phyloP scores from a whole-genome alignment of 2,329 filamentous ascomycete species.

The Boeremia lycopersici region DNA sequence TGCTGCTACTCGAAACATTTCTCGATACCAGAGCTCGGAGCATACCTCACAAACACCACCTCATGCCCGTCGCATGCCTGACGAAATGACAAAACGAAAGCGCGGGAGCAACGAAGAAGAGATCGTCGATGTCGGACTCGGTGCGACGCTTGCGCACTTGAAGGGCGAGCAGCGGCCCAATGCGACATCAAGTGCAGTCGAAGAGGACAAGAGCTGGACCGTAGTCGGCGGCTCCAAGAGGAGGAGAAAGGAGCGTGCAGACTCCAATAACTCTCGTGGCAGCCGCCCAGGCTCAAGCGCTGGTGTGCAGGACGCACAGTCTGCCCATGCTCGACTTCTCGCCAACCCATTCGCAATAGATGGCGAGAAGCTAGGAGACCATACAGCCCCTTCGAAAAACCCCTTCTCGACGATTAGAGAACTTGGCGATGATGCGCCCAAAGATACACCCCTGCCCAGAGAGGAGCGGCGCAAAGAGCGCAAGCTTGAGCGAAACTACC shows the following conservation, averaged over 20 bases:
- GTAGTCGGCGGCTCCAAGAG: conserved; percentile 34
- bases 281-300: conserved; percentile 8
- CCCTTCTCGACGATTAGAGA: conserved; percentile 25
- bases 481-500: conserved; percentile 42
- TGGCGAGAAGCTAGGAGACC: conserved; percentile 16
- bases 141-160: conserved; percentile 38
- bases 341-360: conserved; percentile 27
- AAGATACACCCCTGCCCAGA: conserved; percentile 16
- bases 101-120: conserved; percentile 27
- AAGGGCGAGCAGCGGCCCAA: conserved; percentile 23
- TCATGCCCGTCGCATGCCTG: conserved; percentile 14
- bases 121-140: conserved; percentile 30
- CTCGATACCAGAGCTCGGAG: not conserved
- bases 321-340: not conserved
- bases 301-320: not conserved
- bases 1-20: conserved; percentile 11
- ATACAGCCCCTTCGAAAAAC: conserved; percentile 19
- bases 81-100: conserved; percentile 42
- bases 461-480: conserved; percentile 38
- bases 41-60: not conserved
- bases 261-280: conserved; percentile 7
- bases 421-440: conserved; percentile 2
- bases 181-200: conserved; percentile 14
- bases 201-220: conserved; percentile 38
- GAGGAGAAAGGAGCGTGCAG: conserved; percentile 27